A percentile compares a stretch with the other conserved stretches of the same genome.
phyloP scores from a whole-genome alignment of 176 grass and related monocot genomes.

The Rhynchospora breviuscula region DNA sequence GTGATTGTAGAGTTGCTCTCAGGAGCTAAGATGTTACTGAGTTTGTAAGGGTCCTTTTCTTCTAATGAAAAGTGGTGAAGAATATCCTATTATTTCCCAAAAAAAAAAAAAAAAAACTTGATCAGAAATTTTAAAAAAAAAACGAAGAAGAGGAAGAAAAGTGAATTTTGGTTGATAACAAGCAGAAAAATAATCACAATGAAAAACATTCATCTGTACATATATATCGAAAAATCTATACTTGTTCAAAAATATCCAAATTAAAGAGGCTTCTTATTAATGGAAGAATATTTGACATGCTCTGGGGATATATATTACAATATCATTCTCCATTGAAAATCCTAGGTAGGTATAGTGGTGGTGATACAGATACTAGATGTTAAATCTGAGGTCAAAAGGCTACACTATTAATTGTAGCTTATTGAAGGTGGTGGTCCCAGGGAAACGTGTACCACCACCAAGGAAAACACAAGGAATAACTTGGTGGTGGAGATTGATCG shows the following conservation, averaged over 20 bases:
- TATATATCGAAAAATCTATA: background rate
- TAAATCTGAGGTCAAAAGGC: background rate
- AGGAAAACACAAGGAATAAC: background rate
- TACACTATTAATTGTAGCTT: background rate
- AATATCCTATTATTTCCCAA: too few relatives aligned
- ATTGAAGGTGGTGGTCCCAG: background rate
- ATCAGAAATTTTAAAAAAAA: too few relatives aligned
- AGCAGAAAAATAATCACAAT: background rate
- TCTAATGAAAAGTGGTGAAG: too few relatives aligned
- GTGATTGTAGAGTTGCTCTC: too few relatives aligned
- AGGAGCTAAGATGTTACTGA: too few relatives aligned
- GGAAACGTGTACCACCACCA: background rate
- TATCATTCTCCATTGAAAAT: background rate
- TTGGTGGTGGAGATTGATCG: background rate
- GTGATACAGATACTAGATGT: background rate
- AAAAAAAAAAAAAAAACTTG: too few relatives aligned
- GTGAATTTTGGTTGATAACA: too few relatives aligned
- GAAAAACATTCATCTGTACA: background rate
- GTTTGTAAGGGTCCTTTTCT: too few relatives aligned
- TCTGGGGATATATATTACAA: background rate
- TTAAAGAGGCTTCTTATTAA: background rate
- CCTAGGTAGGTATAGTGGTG: background rate
- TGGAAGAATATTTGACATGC: background rate
- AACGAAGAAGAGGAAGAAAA: too few relatives aligned
- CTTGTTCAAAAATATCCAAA: background rate